phyloP scores from a whole-genome alignment of 805 yeast species.

The Spathaspora sp. region DNA sequence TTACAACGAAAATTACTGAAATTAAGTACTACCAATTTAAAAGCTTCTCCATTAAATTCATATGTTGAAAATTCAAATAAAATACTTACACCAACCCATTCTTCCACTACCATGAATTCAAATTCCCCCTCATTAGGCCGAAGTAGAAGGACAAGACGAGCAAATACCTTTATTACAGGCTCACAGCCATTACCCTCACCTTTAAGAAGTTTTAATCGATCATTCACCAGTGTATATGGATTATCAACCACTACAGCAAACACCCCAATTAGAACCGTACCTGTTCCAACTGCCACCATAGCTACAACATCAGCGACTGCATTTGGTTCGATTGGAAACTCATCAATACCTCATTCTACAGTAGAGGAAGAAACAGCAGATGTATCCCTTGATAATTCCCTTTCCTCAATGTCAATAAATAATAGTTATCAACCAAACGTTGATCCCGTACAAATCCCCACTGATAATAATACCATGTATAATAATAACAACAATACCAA shows the following conservation, averaged over 20 bases:
- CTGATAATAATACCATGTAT: background rate
- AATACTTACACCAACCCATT: background rate
- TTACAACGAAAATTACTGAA: slow-evolving; percentile 40
- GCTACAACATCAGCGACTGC: background rate
- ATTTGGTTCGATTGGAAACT: background rate
- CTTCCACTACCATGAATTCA: slow-evolving; percentile 2
- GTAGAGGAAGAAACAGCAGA: background rate
- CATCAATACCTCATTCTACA: background rate
- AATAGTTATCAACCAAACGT: slow-evolving; percentile 14
- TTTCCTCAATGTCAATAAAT: slow-evolving; percentile 42
- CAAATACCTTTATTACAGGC: slow-evolving; percentile 79
- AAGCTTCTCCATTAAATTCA: slow-evolving; percentile 2
- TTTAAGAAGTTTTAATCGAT: slow-evolving; percentile 52
- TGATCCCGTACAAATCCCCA: slow-evolving; percentile 17
- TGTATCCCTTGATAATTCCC: slow-evolving; percentile 28
- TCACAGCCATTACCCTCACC: slow-evolving; percentile 94
- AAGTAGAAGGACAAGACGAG: slow-evolving; percentile 58
- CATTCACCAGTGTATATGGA: slow-evolving; percentile 34
- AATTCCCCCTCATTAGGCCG: slow-evolving; percentile 39
- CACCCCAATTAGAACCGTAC: slow-evolving; percentile 30
- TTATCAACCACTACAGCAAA: slow-evolving; percentile 36
- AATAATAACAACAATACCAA: background rate
- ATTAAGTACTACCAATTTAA: slow-evolving; percentile 10
- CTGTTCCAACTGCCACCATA: background rate
- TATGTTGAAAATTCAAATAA: background rate